A percentile compares a stretch with the other conserved stretches of the same genome.
Evolutionary conservation across 202 grass and related monocot genomes (phyloP).

Genomic region (Cymbopogon flexuosus): DNA sequence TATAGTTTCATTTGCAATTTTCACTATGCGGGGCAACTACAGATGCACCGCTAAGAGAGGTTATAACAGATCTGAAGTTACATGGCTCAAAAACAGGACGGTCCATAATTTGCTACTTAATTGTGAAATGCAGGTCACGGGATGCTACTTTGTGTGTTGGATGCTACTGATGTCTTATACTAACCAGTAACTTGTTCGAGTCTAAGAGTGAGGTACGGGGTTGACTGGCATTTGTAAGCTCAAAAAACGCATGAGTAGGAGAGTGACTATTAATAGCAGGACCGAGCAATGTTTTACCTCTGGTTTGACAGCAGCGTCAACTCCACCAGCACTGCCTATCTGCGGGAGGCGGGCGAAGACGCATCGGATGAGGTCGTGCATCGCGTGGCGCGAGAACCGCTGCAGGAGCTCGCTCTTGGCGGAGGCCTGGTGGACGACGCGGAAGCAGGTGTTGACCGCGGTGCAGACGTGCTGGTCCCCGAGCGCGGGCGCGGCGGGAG

Average conservation of each 20-base stretch:
- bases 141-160: not conserved
- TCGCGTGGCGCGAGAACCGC: slow-evolving; percentile 64
- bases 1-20: not conserved
- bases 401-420: slow-evolving; percentile 80
- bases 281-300: slow-evolving; percentile 38
- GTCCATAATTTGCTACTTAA: not conserved
- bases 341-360: slow-evolving; percentile 60
- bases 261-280: slow-evolving; percentile 28
- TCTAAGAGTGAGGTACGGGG: not conserved
- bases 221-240: not conserved
- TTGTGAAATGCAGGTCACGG: not conserved
- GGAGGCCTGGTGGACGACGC: slow-evolving; percentile 72
- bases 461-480: slow-evolving; percentile 92
- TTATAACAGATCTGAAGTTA: slow-evolving; percentile 1
- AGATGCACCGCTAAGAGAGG: not conserved
- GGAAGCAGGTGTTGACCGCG: slow-evolving; percentile 90
- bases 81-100: not conserved
- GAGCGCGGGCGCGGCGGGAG: slow-evolving; percentile 42
- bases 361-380: slow-evolving; percentile 67
- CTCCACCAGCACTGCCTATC: slow-evolving; percentile 26
- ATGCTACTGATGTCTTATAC: not conserved
- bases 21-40: not conserved
- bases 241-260: not conserved
- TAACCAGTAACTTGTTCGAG: not conserved
- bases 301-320: slow-evolving; percentile 32